phyloP scores from a whole-genome alignment of 768 basidiomycete genomes.

The Kwoniella mangroviensis region DNA sequence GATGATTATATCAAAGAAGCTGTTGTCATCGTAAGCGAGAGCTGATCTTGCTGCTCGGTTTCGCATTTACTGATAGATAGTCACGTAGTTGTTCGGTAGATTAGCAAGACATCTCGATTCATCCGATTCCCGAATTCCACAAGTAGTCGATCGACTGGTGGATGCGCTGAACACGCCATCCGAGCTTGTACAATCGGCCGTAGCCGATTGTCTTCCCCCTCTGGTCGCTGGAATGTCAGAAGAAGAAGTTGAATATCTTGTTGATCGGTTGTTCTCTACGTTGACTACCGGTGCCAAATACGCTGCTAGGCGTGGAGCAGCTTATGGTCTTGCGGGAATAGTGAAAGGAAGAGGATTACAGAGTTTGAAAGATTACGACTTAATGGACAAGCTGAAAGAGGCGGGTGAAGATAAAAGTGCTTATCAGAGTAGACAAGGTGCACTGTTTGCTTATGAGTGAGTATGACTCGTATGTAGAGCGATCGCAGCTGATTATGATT shows the following conservation, averaged over 20 bases:
- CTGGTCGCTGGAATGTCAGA: constrained; percentile 74
- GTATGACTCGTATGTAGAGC: not conserved
- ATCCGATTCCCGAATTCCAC: constrained; percentile 75
- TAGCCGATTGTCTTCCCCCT: constrained; percentile 91
- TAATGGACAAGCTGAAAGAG: constrained; percentile 72
- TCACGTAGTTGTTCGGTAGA: constrained; percentile 73
- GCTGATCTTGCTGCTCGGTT: too few species aligned
- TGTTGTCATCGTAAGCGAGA: constrained; percentile 69
- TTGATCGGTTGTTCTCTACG: constrained; percentile 76
- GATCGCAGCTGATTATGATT: constrained; percentile 26
- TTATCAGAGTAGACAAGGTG: constrained; percentile 86
- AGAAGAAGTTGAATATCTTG: constrained; percentile 67
- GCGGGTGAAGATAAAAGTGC: constrained; percentile 88
- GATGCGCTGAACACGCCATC: constrained; percentile 90
- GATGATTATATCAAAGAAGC: constrained; percentile 92
- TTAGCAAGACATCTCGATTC: constrained; percentile 83
- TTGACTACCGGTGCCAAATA: constrained; percentile 82
- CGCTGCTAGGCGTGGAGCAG: constrained; percentile 91
- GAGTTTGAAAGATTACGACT: constrained; percentile 79
- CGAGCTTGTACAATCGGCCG: constrained; percentile 94
- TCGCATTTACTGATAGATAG: not conserved
- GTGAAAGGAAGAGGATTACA: constrained; percentile 88
- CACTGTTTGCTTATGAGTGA: constrained; percentile 86
- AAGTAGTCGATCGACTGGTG: constrained; percentile 80
- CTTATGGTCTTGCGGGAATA: constrained; percentile 91